A percentile compares a stretch with the other conserved stretches of the same genome.
Evolutionary conservation across 202 grass and related monocot species (phyloP).

Genomic region (Setaria italica): DNA sequence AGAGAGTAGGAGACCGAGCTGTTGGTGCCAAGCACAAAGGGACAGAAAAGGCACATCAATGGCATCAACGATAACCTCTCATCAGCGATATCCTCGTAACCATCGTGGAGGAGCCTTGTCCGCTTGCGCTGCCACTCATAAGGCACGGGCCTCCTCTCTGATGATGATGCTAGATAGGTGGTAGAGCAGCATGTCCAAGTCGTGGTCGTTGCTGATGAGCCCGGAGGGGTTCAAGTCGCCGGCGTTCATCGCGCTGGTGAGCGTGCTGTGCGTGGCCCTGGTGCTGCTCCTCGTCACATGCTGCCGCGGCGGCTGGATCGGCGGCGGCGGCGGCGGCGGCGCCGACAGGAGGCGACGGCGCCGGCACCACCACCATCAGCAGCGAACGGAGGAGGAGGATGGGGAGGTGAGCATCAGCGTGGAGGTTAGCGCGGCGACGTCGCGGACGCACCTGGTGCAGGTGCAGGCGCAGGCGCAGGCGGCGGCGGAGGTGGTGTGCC

Average conservation of each 20-base stretch:
- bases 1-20: not conserved
- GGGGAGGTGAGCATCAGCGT: not conserved
- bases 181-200: too few relatives aligned
- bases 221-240: constrained; percentile 36
- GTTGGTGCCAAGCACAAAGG: constrained; percentile 7
- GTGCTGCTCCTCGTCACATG: constrained; percentile 37
- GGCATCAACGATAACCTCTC: not conserved
- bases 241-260: constrained; percentile 49
- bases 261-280: constrained; percentile 35
- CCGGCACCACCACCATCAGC: not conserved
- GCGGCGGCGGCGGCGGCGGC: not conserved
- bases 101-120: constrained; percentile 45
- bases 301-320: not conserved
- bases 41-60: constrained; percentile 13
- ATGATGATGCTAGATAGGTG: too few relatives aligned
- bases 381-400: not conserved
- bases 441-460: constrained; percentile 33
- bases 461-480: not conserved
- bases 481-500: constrained; percentile 35
- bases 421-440: constrained; percentile 39
- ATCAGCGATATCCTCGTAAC: constrained; percentile 25
- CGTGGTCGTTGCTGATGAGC: constrained; percentile 1
- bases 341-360: not conserved
- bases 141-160: not conserved
- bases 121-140: not conserved